phyloP scores from a whole-genome alignment of 2,329 filamentous ascomycete species.

The Didymella arachidicola region DNA sequence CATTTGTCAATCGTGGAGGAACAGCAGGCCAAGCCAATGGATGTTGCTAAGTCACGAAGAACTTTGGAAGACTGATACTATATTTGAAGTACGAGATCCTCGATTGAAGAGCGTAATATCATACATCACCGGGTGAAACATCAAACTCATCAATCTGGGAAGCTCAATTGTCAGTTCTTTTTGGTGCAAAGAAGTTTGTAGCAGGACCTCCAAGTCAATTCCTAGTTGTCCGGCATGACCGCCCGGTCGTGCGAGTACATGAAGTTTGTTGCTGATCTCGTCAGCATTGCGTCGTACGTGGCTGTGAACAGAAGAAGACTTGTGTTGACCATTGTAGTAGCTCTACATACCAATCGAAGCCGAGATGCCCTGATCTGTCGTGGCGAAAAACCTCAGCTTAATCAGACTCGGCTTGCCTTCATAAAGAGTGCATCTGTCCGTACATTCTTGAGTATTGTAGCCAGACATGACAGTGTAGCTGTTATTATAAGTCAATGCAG shows the following conservation, averaged over 20 bases:
- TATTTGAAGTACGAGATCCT: not conserved
- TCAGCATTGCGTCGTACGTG: not conserved
- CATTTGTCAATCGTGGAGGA: not conserved
- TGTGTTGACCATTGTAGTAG: not conserved
- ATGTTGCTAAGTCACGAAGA: not conserved
- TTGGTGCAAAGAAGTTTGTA: not conserved
- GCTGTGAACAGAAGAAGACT: not conserved
- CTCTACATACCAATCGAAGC: slow-evolving; percentile 5
- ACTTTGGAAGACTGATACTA: not conserved
- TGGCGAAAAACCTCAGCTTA: not conserved
- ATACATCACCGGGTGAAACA: not conserved
- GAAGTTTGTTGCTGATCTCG: not conserved
- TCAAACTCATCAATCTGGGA: not conserved
- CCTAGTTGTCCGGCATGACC: not conserved
- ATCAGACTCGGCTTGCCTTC: slow-evolving; percentile 1
- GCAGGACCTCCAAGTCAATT: not conserved
- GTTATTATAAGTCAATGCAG: no score
- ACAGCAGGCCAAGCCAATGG: not conserved
- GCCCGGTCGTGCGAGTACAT: not conserved
- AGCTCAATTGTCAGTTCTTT: not conserved
- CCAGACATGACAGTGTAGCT: no score
- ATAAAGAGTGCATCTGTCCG: slow-evolving; percentile 7
- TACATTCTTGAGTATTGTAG: no score
- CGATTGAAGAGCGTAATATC: not conserved
- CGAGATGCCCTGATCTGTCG: not conserved